These are phyloP conservation scores for Auricularia sp. DNA, from an alignment of 768 basidiomycete species.

Conservation along the genomic window DNA sequence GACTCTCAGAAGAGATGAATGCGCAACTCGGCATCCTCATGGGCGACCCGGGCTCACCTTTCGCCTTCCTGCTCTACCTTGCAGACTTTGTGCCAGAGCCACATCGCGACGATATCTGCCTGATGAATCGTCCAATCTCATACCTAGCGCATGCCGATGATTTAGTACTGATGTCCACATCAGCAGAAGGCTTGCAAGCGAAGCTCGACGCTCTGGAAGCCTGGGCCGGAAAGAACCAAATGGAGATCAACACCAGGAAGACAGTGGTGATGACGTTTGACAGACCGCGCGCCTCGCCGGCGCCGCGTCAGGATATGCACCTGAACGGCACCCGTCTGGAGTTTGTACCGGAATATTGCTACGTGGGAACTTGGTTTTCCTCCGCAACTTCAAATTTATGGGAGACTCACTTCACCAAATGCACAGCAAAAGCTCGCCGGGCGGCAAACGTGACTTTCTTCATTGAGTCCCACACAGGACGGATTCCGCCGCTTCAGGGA, in stretches of 20 bases:
- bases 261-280: background rate
- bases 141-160: constrained; percentile 17
- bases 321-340: background rate
- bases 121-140: constrained; percentile 7
- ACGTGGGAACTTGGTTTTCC: background rate
- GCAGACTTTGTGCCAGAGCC: constrained; percentile 5
- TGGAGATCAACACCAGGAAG: background rate
- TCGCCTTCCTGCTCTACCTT: constrained; percentile 10
- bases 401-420: background rate
- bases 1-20: constrained; percentile 2
- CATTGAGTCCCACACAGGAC: background rate
- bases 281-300: background rate
- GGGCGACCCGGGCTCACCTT: constrained; percentile 14
- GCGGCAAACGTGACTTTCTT: background rate
- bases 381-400: background rate
- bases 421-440: background rate
- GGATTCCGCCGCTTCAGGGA: background rate
- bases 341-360: background rate
- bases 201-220: constrained; percentile 3
- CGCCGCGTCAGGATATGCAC: background rate
- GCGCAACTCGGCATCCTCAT: constrained; percentile 12
- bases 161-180: constrained; percentile 7
- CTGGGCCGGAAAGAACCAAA: background rate
- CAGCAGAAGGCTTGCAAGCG: constrained; percentile 11
- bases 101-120: constrained; percentile 8